Evolutionary conservation across 129 eudicot genomes (phyloP).

Genomic region (Kitagawia praeruptora): DNA sequence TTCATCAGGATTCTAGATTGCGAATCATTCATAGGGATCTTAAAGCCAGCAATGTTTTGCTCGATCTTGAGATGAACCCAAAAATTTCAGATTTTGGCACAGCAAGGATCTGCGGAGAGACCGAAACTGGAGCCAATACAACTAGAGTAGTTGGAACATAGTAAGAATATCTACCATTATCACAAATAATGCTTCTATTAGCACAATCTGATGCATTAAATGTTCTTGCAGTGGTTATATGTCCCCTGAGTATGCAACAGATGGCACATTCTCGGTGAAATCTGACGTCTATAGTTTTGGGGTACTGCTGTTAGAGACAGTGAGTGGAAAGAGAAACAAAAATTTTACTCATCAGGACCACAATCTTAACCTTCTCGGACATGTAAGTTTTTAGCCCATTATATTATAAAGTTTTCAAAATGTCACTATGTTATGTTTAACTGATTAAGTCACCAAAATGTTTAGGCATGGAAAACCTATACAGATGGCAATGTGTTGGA

Average conservation of each 20-base stretch:
- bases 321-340: conserved; percentile 33
- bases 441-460: neutral
- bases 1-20: conserved; percentile 25
- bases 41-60: conserved; percentile 31
- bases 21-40: conserved; percentile 32
- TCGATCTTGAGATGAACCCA: conserved; percentile 27
- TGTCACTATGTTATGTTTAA: neutral
- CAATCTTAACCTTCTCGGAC: conserved; percentile 42
- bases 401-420: no score
- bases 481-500: conserved; percentile 9
- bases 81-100: conserved; percentile 33
- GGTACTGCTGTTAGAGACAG: conserved; percentile 34
- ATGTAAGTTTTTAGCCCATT: conserved; percentile 16
- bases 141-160: conserved; percentile 23
- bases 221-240: conserved; percentile 16
- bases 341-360: conserved; percentile 33
- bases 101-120: conserved; percentile 26
- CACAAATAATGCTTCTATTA: neutral
- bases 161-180: neutral
- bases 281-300: conserved; percentile 33
- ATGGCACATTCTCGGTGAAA: conserved; percentile 20
- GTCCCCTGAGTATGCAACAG: conserved; percentile 27
- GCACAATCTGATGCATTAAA: neutral
- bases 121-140: conserved; percentile 19
- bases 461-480: conserved; percentile 16